These are phyloP conservation scores for Priceomyces medius DNA, from an alignment of 805 yeast species.

Conservation along the genomic window DNA sequence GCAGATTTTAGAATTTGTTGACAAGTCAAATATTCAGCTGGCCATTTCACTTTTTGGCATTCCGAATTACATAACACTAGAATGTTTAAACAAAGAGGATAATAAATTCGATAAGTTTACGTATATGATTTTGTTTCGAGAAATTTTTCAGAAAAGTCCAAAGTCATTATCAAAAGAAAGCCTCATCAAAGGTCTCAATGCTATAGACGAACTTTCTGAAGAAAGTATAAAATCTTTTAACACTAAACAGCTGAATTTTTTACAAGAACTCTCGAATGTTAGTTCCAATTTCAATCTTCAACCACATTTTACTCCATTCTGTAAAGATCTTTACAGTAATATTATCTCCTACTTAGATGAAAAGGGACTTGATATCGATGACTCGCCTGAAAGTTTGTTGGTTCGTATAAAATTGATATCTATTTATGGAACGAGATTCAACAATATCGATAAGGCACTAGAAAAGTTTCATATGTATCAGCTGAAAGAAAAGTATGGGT, in stretches of 20 bases:
- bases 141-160: constrained; percentile 13
- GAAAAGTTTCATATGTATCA: constrained; percentile 41
- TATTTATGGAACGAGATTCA: constrained; percentile 28
- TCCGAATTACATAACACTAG: background rate
- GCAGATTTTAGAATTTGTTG: constrained; percentile 8
- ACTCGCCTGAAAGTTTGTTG: constrained; percentile 26
- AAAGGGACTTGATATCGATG: constrained; percentile 22
- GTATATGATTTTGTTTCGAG: constrained; percentile 12
- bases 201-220: background rate
- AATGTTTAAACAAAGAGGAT: background rate
- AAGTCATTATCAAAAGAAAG: constrained; percentile 11
- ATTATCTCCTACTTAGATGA: constrained; percentile 20
- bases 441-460: constrained; percentile 29
- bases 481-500: constrained; percentile 35
- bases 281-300: background rate
- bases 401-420: constrained; percentile 34
- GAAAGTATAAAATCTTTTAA: constrained; percentile 2
- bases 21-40: constrained; percentile 5
- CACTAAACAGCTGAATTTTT: background rate
- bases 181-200: constrained; percentile 8
- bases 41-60: background rate
- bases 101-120: constrained; percentile 5
- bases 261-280: background rate
- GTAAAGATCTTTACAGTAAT: background rate
- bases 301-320: background rate